Conservation (phyloP, 192 early-diverging fungal genomes). For the Coemansia sp. region DNA sequence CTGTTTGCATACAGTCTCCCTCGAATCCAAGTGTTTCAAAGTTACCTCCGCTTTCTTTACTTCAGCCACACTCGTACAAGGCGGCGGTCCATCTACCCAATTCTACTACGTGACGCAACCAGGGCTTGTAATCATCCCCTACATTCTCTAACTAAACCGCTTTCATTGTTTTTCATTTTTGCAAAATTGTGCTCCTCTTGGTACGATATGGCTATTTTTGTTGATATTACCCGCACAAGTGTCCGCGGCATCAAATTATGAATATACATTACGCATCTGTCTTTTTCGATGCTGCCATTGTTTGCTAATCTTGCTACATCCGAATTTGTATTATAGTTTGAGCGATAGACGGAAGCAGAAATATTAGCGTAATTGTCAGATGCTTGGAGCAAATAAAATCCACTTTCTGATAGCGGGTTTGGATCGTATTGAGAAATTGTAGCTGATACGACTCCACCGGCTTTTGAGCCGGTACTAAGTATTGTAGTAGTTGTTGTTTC, state of each 20-base stretch:
- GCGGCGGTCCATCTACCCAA: not conserved
- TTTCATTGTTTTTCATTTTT: not conserved
- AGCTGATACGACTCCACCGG: not conserved
- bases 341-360: not conserved
- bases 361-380: not conserved
- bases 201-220: too few species aligned
- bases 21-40: not conserved
- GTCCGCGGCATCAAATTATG: not conserved
- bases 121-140: not conserved
- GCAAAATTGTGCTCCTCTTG: too few species aligned
- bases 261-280: not conserved
- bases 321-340: not conserved
- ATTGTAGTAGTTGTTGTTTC: not conserved
- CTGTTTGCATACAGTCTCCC: not conserved
- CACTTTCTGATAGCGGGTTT: not conserved
- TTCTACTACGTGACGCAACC: not conserved
- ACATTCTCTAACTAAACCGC: not conserved
- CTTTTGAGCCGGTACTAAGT: not conserved
- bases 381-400: not conserved
- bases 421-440: too few species aligned
- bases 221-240: constrained; percentile 18
- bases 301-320: not conserved
- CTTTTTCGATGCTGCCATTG: not conserved
- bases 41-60: not conserved
- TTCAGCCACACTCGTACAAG: not conserved